These are phyloP conservation scores for Neurospora sp. DNA, from an alignment of 2,329 filamentous ascomycete species.

Conservation along the genomic window DNA sequence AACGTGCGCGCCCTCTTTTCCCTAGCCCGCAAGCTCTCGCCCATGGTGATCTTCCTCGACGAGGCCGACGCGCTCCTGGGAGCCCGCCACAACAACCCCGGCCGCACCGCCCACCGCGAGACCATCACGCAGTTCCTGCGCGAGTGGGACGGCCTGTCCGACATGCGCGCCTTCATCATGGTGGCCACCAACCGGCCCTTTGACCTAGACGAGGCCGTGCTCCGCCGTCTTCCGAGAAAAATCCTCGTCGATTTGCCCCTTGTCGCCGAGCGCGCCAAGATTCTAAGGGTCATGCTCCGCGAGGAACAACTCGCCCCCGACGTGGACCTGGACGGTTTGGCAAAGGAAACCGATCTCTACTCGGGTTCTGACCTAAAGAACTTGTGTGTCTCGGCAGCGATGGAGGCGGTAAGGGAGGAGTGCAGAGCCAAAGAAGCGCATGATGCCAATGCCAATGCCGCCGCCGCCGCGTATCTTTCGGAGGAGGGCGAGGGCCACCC, in stretches of 20 bases:
- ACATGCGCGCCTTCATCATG: conserved; percentile 88
- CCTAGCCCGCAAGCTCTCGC: conserved; percentile 80
- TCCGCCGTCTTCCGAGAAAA: conserved; percentile 64
- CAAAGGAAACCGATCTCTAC: conserved; percentile 63
- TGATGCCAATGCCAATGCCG: background rate
- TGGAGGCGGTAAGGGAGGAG: conserved; percentile 72
- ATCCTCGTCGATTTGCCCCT: conserved; percentile 66
- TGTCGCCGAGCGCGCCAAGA: conserved; percentile 46
- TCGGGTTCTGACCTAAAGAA: conserved; percentile 81
- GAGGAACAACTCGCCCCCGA: conserved; percentile 53
- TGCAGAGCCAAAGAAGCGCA: conserved; percentile 28
- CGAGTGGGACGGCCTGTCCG: conserved; percentile 88
- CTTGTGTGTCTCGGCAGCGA: conserved; percentile 67
- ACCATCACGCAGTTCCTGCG: conserved; percentile 94
- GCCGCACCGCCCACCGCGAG: conserved; percentile 67
- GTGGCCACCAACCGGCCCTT: conserved; percentile 94
- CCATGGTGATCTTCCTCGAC: conserved; percentile 92
- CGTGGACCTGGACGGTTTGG: conserved; percentile 54
- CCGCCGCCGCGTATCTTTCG: background rate
- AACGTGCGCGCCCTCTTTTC: conserved; percentile 88
- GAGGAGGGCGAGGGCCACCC: no score
- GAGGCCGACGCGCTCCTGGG: conserved; percentile 91
- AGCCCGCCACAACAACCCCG: conserved; percentile 56
- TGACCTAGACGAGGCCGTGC: conserved; percentile 81
- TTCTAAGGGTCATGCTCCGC: conserved; percentile 61